Base-by-base conservation (phyloP, 75 land plant genomes). In the Adiantum capillusveneris region DNA sequence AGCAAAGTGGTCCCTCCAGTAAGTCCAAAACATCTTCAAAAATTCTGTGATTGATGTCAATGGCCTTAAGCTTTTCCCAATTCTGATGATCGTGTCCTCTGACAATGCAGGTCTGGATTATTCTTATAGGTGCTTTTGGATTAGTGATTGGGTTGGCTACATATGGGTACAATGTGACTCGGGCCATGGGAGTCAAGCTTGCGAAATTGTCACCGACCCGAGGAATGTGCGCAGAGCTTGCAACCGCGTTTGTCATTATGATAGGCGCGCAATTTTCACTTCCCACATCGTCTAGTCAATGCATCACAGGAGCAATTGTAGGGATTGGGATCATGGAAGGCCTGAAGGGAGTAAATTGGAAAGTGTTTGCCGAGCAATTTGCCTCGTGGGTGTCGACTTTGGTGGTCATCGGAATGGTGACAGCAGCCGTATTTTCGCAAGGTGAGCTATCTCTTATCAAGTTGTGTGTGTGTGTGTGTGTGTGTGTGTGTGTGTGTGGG, bases 171-270 rank as follows among this genome's bases (percentile, higher is more conserved):
- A 64, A 64, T 22, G 66, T 64, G 7, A 64, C 66, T 0, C 61
- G 66, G 0, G 66, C 66, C 25, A 64, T 64, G 66, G 66, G 66
- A 0, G 66, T 64, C 37, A 53, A 64, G 66, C 59, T 64, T 12
- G 66, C 66, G 28, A 64, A 64, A 60, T 60, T 64, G 1, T 46
- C 66, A 0, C 66, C 66, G 7, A 36, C 66, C 0, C 30, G 66
- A 21, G 66, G 66, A 29, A 46, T 64, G 19, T 53, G 54, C 11
- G 66, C 66, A 28, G 66, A 64, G 66, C 39, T 64, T n/a, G 66
- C 66, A 21, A 64, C 66, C 9, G 66, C 66, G 11, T 37, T 54
- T 28, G 41, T 64, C 11, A 64, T 64, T 53, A 64, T 53, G 66
- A 20, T 64, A 12, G 58, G 54, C 25, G 41, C 66, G n/a, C 66